Conservation (phyloP, 2,329 filamentous ascomycete genomes). For the Endoconidiophora polonica region DNA sequence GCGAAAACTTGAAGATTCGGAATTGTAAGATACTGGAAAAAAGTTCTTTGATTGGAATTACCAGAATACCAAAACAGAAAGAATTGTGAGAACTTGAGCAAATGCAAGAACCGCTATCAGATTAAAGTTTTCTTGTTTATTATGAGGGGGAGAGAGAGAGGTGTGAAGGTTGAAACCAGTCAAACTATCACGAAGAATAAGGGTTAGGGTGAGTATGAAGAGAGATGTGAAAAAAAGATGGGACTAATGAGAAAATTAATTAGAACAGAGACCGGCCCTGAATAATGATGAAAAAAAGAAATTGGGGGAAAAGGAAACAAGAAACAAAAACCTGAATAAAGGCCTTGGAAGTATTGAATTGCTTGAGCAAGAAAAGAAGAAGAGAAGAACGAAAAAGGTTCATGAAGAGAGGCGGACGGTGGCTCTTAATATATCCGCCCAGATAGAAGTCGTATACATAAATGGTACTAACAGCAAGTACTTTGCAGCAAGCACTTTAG, state of each 20-base stretch:
- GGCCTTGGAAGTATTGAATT: conserved; percentile 40
- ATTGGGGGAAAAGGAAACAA: conserved; percentile 21
- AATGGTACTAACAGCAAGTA: too few species aligned
- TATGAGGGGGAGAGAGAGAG: not conserved
- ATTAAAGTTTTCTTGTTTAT: conserved; percentile 7
- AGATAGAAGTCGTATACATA: too few species aligned
- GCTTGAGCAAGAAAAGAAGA: conserved; percentile 40
- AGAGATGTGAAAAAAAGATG: not conserved
- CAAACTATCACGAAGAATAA: conserved; percentile 13
- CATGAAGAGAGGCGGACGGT: too few species aligned
- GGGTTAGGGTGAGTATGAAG: conserved; percentile 15
- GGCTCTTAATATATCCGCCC: too few species aligned
- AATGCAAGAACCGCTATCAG: conserved; percentile 9
- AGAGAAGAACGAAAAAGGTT: conserved; percentile 21
- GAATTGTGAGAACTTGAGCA: not conserved
- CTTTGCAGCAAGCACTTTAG: too few species aligned
- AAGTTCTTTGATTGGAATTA: conserved; percentile 12
- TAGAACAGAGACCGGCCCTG: conserved; percentile 39
- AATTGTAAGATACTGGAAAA: conserved; percentile 1
- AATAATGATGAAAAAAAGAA: conserved; percentile 24
- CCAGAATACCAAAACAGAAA: conserved; percentile 9
- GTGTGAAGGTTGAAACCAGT: conserved; percentile 12
- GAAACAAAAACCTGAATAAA: conserved; percentile 34
- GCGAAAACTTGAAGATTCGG: conserved; percentile 14
- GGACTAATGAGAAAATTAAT: conserved; percentile 14